Evolutionary conservation across 192 early-diverging fungal genomes (phyloP), one percentile per base, ranked within the genome.

Genomic region (Radiomyces spectabilis): DNA sequence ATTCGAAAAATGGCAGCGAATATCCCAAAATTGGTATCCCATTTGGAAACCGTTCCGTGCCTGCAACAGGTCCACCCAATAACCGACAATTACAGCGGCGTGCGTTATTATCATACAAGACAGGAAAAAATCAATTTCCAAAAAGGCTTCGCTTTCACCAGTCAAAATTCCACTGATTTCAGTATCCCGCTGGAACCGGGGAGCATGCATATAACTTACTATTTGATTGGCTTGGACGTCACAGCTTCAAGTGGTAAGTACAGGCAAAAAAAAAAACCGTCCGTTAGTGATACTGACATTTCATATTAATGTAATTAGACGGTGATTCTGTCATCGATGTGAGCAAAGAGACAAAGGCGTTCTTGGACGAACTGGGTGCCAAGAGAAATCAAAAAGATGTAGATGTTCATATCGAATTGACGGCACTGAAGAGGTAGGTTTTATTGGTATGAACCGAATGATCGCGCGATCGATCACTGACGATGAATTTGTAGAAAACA

Each of bases 191-290:
- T 57, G 8, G 40, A 41, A 12, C 64, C 64, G 22, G 64, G 64
- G 0, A 41, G 32, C 0, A 7, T 60, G 4, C 39, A 38, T 55
- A 47, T 59, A 15, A 41, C 31, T 2, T 54, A 59, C 30, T 53
- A 55, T 29, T 45, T 55, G 7, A 41, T 66, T 38, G 64, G 52
- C 10, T 21, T 65, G 12, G 37, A 47, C 10, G 5, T 65, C 3
- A 25, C 18, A 2, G 24, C 24, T 24, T 18, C 37, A 34, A 25
- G 38, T 40, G 33, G 37, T 41, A 39, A 40, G 45, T 22, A 44
- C 1, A 31, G 9, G 25, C 3, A 18, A 18, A 7, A 32, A n/a
- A 15, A 18, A 10, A 33, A 19, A 47, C 21, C 18, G 22, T 53
- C 5, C 30, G 4, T 38, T 3, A 1, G 32, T 25, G 16, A 52